Evolutionary conservation across 768 basidiomycete species (phyloP).

Genomic region (Serendipita sp.): DNA sequence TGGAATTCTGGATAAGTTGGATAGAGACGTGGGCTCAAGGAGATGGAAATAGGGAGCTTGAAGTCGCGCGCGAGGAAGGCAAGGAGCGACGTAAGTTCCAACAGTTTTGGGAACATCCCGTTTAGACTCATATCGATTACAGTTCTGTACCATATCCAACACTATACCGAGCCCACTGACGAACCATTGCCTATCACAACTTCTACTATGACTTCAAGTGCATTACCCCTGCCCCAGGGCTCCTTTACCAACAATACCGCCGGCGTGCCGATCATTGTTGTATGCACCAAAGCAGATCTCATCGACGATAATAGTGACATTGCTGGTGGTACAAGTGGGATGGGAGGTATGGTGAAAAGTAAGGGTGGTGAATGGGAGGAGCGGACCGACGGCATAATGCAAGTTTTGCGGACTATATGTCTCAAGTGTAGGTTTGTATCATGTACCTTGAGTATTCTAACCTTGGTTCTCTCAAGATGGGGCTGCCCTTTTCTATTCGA

Average conservation of each 20-base stretch:
- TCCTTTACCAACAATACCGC: constrained; percentile 73
- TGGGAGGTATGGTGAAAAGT: constrained; percentile 83
- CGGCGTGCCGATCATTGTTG: constrained; percentile 76
- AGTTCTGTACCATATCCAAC: constrained; percentile 83
- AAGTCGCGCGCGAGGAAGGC: constrained; percentile 63
- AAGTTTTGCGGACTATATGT: constrained; percentile 82
- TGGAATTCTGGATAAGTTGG: constrained; percentile 75
- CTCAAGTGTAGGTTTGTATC: constrained; percentile 55
- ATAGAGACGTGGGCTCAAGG: constrained; percentile 65
- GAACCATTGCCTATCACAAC: constrained; percentile 35
- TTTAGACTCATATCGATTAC: constrained; percentile 7
- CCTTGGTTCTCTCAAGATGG: constrained; percentile 41
- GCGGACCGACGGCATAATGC: constrained; percentile 86
- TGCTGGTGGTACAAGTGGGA: constrained; percentile 58
- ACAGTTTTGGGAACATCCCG: neutral
- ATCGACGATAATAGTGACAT: constrained; percentile 71
- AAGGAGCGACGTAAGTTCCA: constrained; percentile 59
- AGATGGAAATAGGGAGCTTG: constrained; percentile 51
- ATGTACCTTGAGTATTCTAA: neutral
- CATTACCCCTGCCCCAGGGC: constrained; percentile 72
- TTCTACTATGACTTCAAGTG: constrained; percentile 43
- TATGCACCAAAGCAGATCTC: constrained; percentile 83
- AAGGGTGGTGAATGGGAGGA: constrained; percentile 93
- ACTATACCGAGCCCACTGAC: constrained; percentile 73
- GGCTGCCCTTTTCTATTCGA: constrained; percentile 81